phyloP scores from a whole-genome alignment of 1,139 yeast species.

The Pichia sp. region DNA sequence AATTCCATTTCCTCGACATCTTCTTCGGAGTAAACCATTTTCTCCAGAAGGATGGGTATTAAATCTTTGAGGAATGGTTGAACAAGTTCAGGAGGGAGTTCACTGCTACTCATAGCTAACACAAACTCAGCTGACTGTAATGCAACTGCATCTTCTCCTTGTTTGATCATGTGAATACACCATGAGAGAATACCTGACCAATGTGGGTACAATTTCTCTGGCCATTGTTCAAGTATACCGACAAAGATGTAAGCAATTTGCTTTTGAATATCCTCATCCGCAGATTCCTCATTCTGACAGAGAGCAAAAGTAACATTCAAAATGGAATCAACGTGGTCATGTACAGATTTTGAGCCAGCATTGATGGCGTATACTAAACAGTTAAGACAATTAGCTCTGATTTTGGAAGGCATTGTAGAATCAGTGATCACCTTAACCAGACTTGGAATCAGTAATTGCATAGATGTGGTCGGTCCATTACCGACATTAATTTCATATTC shows the following conservation, averaged over 20 bases:
- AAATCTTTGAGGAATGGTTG: constrained; percentile 52
- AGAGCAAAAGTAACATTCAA: constrained; percentile 57
- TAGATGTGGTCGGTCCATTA: constrained; percentile 38
- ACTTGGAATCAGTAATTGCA: constrained; percentile 58
- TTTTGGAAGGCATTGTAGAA: constrained; percentile 31
- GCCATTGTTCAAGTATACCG: constrained; percentile 65
- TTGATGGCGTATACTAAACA: constrained; percentile 77
- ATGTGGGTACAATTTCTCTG: constrained; percentile 76
- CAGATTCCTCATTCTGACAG: constrained; percentile 44
- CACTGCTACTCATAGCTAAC: constrained; percentile 64
- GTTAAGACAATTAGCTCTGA: constrained; percentile 58
- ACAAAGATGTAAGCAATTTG: constrained; percentile 77
- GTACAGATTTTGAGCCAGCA: constrained; percentile 56
- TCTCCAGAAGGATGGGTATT: constrained; percentile 66
- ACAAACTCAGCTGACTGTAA: constrained; percentile 92
- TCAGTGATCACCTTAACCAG: constrained; percentile 48
- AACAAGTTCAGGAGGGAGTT: constrained; percentile 43
- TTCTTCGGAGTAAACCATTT: constrained; percentile 86
- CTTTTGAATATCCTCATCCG: constrained; percentile 54
- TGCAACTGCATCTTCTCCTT: constrained; percentile 64
- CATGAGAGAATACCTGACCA: constrained; percentile 79
- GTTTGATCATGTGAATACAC: constrained; percentile 73
- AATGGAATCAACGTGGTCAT: constrained; percentile 59
- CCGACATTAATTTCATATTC: constrained; percentile 60
- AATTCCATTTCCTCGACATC: constrained; percentile 66